Evolutionary conservation across 2,329 filamentous ascomycete genomes (phyloP).

Genomic region (Atkinsonella hypoxylon): DNA sequence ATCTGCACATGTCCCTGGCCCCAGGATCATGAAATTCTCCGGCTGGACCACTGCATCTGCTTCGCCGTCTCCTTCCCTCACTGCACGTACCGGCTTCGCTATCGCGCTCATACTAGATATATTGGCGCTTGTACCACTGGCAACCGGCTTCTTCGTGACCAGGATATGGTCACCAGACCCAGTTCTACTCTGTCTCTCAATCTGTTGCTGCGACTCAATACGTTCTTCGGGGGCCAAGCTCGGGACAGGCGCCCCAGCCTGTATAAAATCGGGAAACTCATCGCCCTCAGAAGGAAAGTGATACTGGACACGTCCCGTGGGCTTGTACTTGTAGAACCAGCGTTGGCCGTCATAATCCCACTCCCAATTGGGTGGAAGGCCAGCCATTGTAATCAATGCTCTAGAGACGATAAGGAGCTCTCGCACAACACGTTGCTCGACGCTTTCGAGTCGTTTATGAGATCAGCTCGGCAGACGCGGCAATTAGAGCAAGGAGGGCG

Average conservation of each 20-base stretch:
- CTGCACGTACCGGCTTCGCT: conserved; percentile 19
- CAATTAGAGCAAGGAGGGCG: neutral
- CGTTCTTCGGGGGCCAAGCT: conserved; percentile 39
- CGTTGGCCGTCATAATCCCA: conserved; percentile 44
- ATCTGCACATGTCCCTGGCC: conserved; percentile 32
- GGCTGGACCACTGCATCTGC: conserved; percentile 35
- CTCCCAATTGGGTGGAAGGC: conserved; percentile 42
- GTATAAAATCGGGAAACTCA: conserved; percentile 43
- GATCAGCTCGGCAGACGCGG: too few species aligned
- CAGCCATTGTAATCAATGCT: conserved; percentile 14
- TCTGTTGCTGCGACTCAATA: conserved; percentile 39
- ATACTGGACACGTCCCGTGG: conserved; percentile 42
- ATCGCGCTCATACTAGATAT: conserved; percentile 21
- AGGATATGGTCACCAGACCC: neutral
- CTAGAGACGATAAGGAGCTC: neutral
- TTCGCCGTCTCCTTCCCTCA: conserved; percentile 22
- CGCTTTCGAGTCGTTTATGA: neutral
- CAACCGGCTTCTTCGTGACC: neutral
- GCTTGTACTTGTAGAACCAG: conserved; percentile 46
- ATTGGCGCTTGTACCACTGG: conserved; percentile 4
- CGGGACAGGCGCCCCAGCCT: conserved; percentile 23
- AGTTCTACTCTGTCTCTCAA: conserved; percentile 23
- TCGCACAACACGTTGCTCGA: neutral
- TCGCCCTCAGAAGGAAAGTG: conserved; percentile 45
- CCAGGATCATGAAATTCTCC: conserved; percentile 41